phyloP scores from a whole-genome alignment of 225 moss, liverwort and hornwort genomes.

The Pleurozium schreberi region DNA sequence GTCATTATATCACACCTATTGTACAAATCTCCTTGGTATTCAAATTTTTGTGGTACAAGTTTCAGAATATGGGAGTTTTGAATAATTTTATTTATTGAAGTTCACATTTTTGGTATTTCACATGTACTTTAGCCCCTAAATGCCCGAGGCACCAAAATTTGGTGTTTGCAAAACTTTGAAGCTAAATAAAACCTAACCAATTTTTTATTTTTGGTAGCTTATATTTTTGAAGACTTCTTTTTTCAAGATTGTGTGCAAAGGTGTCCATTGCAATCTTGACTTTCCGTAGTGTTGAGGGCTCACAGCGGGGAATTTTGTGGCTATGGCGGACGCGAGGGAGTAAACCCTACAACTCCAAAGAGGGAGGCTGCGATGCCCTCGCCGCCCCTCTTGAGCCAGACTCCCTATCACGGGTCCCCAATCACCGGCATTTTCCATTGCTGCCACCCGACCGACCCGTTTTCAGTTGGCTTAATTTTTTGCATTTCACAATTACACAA shows the following conservation, averaged over 20 bases:
- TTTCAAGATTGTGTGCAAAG: no score
- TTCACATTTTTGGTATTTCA: no score
- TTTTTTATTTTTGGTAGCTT: no score
- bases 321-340: background rate
- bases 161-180: no score
- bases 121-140: no score
- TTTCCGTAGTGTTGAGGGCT: no score
- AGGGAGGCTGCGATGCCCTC: background rate
- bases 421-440: background rate
- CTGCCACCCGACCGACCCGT: background rate
- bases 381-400: constrained; percentile 4
- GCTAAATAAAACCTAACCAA: no score
- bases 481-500: background rate
- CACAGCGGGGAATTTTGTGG: background rate
- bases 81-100: no score
- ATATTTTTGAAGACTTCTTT: no score
- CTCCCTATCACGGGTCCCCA: background rate
- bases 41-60: background rate
- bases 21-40: background rate
- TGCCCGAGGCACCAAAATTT: no score
- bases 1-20: background rate
- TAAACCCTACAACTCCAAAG: constrained; percentile 11
- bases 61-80: no score
- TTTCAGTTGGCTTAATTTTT: background rate
- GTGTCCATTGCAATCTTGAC: no score